Conservation (phyloP, 1,284 basidiomycete species). For the Prillingera fragicola region DNA sequence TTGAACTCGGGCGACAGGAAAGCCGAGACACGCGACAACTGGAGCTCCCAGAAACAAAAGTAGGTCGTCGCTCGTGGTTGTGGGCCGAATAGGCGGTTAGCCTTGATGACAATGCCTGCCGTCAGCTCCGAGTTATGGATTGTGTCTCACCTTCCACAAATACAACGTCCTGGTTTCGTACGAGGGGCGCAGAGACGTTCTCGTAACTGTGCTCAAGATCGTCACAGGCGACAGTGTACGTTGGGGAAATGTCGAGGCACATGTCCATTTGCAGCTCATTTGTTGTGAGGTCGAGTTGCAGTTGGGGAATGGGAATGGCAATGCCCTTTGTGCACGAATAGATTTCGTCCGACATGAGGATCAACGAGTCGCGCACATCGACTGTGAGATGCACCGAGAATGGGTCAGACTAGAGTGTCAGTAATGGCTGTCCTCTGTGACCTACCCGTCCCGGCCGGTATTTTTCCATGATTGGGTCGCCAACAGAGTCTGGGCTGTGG, state of each 20-base stretch:
- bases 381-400: conserved; percentile 68
- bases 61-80: conserved; percentile 77
- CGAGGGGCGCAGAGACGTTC: conserved; percentile 17
- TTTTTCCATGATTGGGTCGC: conserved; percentile 73
- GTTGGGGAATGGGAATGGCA: conserved; percentile 58
- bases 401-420: conserved; percentile 60
- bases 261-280: conserved; percentile 87
- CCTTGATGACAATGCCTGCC: conserved; percentile 68
- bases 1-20: conserved; percentile 58
- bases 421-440: conserved; percentile 7
- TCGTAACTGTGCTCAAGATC: conserved; percentile 52
- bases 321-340: conserved; percentile 61
- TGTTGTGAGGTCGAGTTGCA: conserved; percentile 68
- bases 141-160: conserved; percentile 59
- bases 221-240: conserved; percentile 55
- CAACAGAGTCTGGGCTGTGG: conserved; percentile 55
- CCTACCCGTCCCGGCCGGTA: conserved; percentile 68
- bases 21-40: conserved; percentile 59
- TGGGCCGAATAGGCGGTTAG: conserved; percentile 80
- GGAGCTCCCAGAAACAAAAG: conserved; percentile 82
- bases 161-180: conserved; percentile 41
- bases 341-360: conserved; percentile 68
- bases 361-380: conserved; percentile 53
- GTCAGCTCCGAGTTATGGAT: neutral
- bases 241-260: conserved; percentile 63